Percentiles rank a stretch among this genome's conserved stretches.
These are phyloP conservation scores for Fusarium brachygibbosum DNA, from an alignment of 2,329 filamentous ascomycete species.

Conservation along the genomic window DNA sequence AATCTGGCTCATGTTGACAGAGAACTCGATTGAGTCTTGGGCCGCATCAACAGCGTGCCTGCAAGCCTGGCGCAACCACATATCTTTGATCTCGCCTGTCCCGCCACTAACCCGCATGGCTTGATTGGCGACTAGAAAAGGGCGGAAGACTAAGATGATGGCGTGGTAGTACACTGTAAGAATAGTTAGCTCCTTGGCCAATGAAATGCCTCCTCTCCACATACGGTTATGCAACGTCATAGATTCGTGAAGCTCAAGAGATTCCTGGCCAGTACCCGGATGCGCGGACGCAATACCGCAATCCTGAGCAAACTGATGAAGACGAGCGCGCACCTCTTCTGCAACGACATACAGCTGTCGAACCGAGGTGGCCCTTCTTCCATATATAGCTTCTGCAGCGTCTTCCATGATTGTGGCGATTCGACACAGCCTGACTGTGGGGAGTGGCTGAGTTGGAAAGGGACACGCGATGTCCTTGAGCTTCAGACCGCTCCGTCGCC, in stretches of 20 bases:
- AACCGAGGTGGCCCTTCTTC: not conserved
- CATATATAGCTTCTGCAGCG: not conserved
- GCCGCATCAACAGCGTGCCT: not conserved
- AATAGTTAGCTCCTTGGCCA: not conserved
- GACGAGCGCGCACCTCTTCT: not conserved
- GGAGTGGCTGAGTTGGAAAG: not conserved
- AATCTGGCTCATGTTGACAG: not conserved
- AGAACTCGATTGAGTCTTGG: not conserved
- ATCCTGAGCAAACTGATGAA: not conserved
- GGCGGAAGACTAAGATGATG: not conserved
- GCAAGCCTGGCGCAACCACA: not conserved
- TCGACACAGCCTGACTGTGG: not conserved
- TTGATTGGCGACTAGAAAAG: not conserved
- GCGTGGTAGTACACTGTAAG: not conserved
- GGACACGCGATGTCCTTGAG: not conserved
- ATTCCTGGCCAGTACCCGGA: rapidly evolving
- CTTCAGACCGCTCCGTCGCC: not conserved
- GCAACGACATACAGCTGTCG: not conserved
- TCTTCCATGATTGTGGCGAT: not conserved
- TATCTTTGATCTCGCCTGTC: not conserved
- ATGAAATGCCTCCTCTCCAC: rapidly evolving
- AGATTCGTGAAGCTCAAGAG: not conserved
- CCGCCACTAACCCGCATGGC: not conserved
- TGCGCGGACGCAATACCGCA: not conserved
- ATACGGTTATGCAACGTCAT: not conserved